phyloP scores from a whole-genome alignment of 2,329 filamentous ascomycete species.

The Polychaeton citri region DNA sequence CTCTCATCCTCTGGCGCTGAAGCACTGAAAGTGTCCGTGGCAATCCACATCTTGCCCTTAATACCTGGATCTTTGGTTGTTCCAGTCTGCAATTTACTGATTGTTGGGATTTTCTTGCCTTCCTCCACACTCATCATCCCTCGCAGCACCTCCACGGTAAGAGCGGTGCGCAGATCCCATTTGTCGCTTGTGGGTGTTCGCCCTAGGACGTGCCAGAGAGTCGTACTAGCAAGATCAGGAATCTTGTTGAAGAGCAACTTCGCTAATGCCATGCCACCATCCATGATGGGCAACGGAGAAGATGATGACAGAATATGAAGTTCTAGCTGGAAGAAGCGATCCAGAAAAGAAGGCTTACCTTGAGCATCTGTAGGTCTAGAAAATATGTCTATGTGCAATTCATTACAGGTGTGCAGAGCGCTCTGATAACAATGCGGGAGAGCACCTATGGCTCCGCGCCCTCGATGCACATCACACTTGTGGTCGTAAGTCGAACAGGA shows the following conservation, averaged over 20 bases:
- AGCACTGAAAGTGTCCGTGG: constrained; percentile 49
- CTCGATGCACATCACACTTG: too few relatives aligned
- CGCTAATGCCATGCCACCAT: constrained; percentile 10
- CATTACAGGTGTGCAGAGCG: too few relatives aligned
- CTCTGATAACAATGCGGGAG: too few relatives aligned
- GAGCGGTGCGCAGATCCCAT: constrained; percentile 62
- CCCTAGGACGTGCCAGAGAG: constrained; percentile 50
- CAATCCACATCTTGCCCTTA: constrained; percentile 73
- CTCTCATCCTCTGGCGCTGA: constrained; percentile 38
- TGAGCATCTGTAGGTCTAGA: too few relatives aligned
- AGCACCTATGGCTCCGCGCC: too few relatives aligned
- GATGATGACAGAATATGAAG: too few relatives aligned
- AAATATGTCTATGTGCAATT: too few relatives aligned
- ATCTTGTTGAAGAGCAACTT: constrained; percentile 41
- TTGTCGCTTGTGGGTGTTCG: constrained; percentile 59
- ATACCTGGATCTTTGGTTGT: constrained; percentile 51
- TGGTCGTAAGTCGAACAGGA: too few relatives aligned
- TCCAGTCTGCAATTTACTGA: constrained; percentile 51
- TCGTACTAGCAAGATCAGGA: constrained; percentile 49
- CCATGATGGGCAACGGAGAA: too few relatives aligned
- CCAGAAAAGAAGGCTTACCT: too few relatives aligned
- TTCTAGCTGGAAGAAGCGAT: too few relatives aligned
- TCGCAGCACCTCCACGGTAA: constrained; percentile 61
- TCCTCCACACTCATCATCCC: constrained; percentile 39
- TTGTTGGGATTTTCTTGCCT: constrained; percentile 29